Evolutionary conservation across 2,329 filamentous ascomycete species (phyloP).

Genomic region (Epichloe typhina): DNA sequence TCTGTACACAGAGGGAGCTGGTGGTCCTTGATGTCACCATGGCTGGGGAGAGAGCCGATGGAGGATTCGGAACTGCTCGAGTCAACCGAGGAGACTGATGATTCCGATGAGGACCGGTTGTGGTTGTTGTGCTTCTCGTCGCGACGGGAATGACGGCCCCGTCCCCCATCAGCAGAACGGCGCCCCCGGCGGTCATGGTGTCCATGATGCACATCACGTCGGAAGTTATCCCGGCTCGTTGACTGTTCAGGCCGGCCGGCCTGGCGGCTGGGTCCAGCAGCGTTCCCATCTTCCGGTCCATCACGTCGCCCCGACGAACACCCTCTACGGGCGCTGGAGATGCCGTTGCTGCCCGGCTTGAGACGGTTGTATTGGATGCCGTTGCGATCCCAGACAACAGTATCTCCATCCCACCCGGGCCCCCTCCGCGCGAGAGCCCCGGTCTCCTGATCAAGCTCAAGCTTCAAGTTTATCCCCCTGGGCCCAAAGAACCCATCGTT

Average conservation of each 20-base stretch:
- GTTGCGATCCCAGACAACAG: conserved; percentile 29
- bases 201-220: not conserved
- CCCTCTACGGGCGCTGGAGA: conserved; percentile 13
- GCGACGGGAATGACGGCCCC: not conserved
- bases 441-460: conserved; percentile 13
- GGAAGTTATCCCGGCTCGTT: not conserved
- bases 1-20: conserved; percentile 34
- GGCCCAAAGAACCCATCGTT: conserved; percentile 43
- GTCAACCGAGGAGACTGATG: conserved; percentile 20
- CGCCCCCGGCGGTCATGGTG: conserved; percentile 9
- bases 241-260: not conserved
- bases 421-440: conserved; percentile 14
- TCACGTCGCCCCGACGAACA: not conserved
- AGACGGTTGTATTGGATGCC: conserved; percentile 33
- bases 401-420: conserved; percentile 16
- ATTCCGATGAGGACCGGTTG: conserved; percentile 19
- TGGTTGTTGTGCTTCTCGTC: conserved; percentile 9
- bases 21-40: conserved; percentile 33
- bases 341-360: conserved; percentile 27
- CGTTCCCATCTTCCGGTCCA: not conserved
- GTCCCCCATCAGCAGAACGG: conserved; percentile 2
- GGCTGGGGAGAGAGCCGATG: conserved; percentile 40
- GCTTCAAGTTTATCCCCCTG: conserved; percentile 29
- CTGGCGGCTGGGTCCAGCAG: too few relatives aligned
- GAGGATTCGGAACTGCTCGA: conserved; percentile 26